Conservation (phyloP, 371 early-diverging fungal genomes). For the Saksenaea oblongispora region DNA sequence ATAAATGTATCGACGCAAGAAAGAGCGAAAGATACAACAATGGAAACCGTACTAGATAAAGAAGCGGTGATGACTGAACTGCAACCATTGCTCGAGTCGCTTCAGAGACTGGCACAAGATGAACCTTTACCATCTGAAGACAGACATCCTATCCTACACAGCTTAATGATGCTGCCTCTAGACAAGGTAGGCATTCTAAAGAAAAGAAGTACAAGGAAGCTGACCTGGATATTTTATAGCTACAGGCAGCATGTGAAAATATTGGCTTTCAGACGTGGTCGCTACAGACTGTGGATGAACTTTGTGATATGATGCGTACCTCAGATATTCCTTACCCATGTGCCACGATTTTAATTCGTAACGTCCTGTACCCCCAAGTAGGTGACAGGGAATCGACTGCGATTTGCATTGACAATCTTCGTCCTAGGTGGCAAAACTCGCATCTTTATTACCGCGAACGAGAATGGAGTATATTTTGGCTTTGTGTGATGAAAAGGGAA, state of each 20-base stretch:
- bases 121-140: not conserved
- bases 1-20: not conserved
- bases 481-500: not conserved
- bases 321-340: slow-evolving; percentile 4
- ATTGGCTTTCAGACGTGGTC: slow-evolving; percentile 21
- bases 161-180: not conserved
- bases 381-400: not conserved
- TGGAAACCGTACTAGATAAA: not conserved
- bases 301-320: slow-evolving; percentile 6
- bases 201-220: not conserved
- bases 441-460: slow-evolving; percentile 8
- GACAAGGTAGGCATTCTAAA: not conserved
- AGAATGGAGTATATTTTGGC: not conserved
- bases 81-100: not conserved
- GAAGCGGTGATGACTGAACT: not conserved
- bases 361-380: slow-evolving; percentile 16
- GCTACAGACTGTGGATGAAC: slow-evolving; percentile 11
- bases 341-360: not conserved
- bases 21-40: not conserved
- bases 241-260: not conserved
- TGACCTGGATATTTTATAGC: not conserved
- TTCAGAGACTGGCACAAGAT: not conserved
- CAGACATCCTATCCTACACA: not conserved
- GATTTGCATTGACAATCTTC: not conserved
- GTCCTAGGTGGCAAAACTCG: slow-evolving; percentile 10